These are phyloP conservation scores for Ophiostoma sp. DNA, from an alignment of 2,329 filamentous ascomycete species.

Conservation along the genomic window DNA sequence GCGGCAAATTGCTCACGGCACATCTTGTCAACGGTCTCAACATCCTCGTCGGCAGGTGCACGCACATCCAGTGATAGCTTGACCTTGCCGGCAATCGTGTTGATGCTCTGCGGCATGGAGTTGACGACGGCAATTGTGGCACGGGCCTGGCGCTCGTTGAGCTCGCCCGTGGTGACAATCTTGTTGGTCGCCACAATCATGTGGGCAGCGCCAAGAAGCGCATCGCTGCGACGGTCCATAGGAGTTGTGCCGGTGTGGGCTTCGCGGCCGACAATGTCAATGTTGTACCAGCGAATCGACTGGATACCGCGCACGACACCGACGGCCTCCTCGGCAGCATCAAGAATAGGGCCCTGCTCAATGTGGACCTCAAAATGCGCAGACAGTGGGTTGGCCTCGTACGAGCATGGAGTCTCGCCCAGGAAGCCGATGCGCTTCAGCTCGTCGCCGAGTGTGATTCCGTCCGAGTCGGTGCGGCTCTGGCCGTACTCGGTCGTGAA, in stretches of 20 bases:
- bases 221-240: constrained; percentile 32
- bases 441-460: constrained; percentile 62
- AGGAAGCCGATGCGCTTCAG: constrained; percentile 67
- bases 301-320: constrained; percentile 69
- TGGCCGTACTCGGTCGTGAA: constrained; percentile 58
- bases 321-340: constrained; percentile 57
- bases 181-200: constrained; percentile 63
- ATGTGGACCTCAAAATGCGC: constrained; percentile 83
- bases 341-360: constrained; percentile 73
- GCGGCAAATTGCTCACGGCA: constrained; percentile 21
- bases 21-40: constrained; percentile 49
- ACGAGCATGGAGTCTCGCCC: constrained; percentile 51
- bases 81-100: constrained; percentile 66
- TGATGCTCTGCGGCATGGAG: constrained; percentile 61
- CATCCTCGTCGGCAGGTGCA: constrained; percentile 49
- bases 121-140: constrained; percentile 65
- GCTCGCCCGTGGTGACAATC: constrained; percentile 46
- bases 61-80: constrained; percentile 65
- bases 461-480: constrained; percentile 55
- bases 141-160: constrained; percentile 48
- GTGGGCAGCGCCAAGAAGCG: constrained; percentile 44
- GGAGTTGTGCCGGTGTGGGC: constrained; percentile 72
- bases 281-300: constrained; percentile 67
- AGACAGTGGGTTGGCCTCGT: constrained; percentile 58
- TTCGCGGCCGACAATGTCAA: constrained; percentile 61